A percentile compares a stretch with the other conserved stretches of the same genome.
Evolutionary conservation across 768 basidiomycete genomes (phyloP).

Genomic region (Boletus vermiculosoides): DNA sequence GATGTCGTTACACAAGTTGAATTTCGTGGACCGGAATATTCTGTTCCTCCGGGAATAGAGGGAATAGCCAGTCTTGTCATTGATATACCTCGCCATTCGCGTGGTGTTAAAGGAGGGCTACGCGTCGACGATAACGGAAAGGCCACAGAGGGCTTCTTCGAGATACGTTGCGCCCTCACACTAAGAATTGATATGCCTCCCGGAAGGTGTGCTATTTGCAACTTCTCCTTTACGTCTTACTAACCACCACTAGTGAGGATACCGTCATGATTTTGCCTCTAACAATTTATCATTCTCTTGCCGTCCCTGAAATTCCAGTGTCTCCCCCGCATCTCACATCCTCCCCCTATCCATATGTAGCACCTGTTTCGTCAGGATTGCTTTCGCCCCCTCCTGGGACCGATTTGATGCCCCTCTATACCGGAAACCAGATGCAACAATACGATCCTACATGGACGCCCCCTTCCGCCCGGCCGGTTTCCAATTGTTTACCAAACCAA

Average conservation of each 20-base stretch:
- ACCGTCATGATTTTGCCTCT: conserved; percentile 64
- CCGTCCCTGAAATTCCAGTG: conserved; percentile 42
- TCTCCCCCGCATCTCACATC: conserved; percentile 25
- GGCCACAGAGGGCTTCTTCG: conserved; percentile 58
- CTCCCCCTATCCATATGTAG: conserved; percentile 20
- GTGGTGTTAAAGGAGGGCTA: conserved; percentile 62
- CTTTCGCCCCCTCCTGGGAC: conserved; percentile 29
- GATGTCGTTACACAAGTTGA: conserved; percentile 69
- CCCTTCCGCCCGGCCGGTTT: conserved; percentile 4
- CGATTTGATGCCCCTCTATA: conserved; percentile 6
- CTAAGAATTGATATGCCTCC: conserved; percentile 65
- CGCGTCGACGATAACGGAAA: conserved; percentile 51
- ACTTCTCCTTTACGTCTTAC: conserved; percentile 8
- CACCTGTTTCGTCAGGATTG: conserved; percentile 14
- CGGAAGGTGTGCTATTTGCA: conserved; percentile 51
- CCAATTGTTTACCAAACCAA: conserved; percentile 4
- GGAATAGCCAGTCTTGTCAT: conserved; percentile 79
- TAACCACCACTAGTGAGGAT: conserved; percentile 56
- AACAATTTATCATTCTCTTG: conserved; percentile 60
- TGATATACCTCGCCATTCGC: conserved; percentile 67
- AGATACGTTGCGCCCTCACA: conserved; percentile 61
- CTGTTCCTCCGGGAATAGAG: conserved; percentile 68
- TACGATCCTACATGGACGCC: conserved; percentile 9
- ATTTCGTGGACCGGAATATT: conserved; percentile 74
- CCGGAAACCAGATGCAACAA: conserved; percentile 11